phyloP scores from a whole-genome alignment of 768 basidiomycete genomes.

The Crassisporium funariophilum region DNA sequence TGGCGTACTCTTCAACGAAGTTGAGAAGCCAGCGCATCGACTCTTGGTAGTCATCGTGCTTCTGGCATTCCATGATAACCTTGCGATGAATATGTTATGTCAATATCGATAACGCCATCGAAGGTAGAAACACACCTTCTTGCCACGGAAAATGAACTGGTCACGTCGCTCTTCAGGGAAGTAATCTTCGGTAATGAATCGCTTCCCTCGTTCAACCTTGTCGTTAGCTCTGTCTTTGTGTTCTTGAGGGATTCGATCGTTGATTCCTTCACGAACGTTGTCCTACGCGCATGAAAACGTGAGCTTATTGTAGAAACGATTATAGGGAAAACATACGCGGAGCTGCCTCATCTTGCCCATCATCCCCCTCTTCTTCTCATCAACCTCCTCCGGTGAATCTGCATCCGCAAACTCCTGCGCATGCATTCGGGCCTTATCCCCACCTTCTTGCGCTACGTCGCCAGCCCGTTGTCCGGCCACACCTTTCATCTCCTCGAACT shows the following conservation, averaged over 20 bases:
- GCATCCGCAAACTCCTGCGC: constrained; percentile 5
- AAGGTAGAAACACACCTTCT: constrained; percentile 63
- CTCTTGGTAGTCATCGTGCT: constrained; percentile 88
- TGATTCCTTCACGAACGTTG: constrained; percentile 23
- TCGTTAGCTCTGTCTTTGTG: constrained; percentile 61
- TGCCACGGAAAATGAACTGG: constrained; percentile 89
- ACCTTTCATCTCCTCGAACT: constrained; percentile 8
- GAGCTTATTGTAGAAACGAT: constrained; percentile 14
- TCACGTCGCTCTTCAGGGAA: constrained; percentile 91
- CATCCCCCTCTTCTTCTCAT: constrained; percentile 37
- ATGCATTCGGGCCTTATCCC: constrained; percentile 5
- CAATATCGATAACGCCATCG: background rate
- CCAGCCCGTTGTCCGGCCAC: background rate
- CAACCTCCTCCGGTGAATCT: constrained; percentile 13
- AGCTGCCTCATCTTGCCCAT: constrained; percentile 35
- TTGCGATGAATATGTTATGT: constrained; percentile 21
- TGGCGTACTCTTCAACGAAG: constrained; percentile 62
- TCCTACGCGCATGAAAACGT: constrained; percentile 25
- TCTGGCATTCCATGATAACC: constrained; percentile 90
- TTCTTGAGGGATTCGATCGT: constrained; percentile 66
- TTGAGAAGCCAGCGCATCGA: constrained; percentile 74
- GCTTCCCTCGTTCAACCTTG: constrained; percentile 57
- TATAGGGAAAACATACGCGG: constrained; percentile 37
- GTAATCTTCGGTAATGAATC: constrained; percentile 78
- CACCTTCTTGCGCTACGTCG: constrained; percentile 8